Evolutionary conservation across 306 rosid genomes (phyloP), one percentile per base, ranked within the genome.

Genomic region (Lagenaria siceraria): DNA sequence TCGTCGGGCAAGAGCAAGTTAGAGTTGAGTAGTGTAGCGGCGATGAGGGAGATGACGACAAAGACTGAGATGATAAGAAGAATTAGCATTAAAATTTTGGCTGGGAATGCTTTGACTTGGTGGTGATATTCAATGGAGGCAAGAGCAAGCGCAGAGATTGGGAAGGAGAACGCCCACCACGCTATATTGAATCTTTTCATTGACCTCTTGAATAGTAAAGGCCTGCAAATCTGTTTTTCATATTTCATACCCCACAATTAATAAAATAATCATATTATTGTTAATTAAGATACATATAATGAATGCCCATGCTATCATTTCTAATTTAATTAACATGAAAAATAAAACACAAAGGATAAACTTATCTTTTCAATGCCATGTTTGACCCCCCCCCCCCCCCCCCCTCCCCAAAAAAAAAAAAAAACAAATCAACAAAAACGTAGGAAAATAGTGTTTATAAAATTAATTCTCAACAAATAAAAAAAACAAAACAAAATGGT

Each of bases 61-160:
- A 61, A 8, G 14, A 61, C 68, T 3, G 68, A 61, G 17, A 61
- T 35, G 40, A 3, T 8, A 29, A 61, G 68, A 29, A 61, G 68
- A 61, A 61, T 11, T 27, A 61, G 40, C 68, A 61, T 64, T 15
- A 35, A 15, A 29, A 64, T 10, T 19, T 64, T 64, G 10, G 48
- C 27, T 33, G 48, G 21, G 71, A 63, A 42, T 17, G 43, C 24
- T 31, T 33, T 8, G n/a, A 63, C 24, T 33, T 63, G 66, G 19
- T 15, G 66, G 6, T 60, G n/a, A 38, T 87, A 87, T 29, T 83
- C 43, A 12, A 76, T 64, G 40, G 92, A 85, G 72, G 49, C 79
- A 52, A 61, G n/a, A 51, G 89, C 92, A 22, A 88, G 87, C 12
- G 60, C 78, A 0, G 89, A 46, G n/a, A 69, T 3, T 18, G 63